Base-by-base conservation (phyloP, 2,329 filamentous ascomycete species). In the Sclerotinia glacialis region DNA sequence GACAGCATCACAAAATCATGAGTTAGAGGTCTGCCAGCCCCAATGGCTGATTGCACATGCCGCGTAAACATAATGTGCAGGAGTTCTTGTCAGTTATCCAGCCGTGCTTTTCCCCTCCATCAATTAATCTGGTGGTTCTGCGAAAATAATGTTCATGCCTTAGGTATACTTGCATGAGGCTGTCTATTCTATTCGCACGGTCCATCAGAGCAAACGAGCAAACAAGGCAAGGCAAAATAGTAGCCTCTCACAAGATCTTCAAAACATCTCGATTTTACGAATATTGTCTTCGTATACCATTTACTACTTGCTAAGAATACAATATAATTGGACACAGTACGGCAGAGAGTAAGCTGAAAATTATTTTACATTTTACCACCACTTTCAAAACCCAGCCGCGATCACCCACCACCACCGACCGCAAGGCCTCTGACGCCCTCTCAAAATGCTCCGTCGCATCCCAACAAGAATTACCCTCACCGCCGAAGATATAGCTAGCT, bases 401-500 rank as follows among this genome's bases (percentile, higher is more conserved):
- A 58, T 21, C 28, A n/a, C 42, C 16, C 16, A 49, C 18, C 8
- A 28, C 3, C 44, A 46, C 52, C 42, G 42, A 64, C 28, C 34
- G 12, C 47, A 23, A 60, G 5, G 31, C 23, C 40, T 37, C 11
- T 40, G 2, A 23, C 16, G 18, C 16, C 37, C 14, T 0, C n/a
- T 37, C 44, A 68, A 49, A n/a, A 88, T 90, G 87, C 86, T 90
- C 71, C 86, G 87, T 72, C 85, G 89, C 55, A 83, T 86, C 21
- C 83, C 89, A 14, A 92, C 89, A 56, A 84, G 85, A 18, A 85
- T 92, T 69, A 81, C 83, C 65, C 83, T 92, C 70, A 91, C 89
- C 2, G 81, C 86, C 58, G 87, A 90, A 74, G 89, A 92, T 76
- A 82, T 92, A 49, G 86, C 88, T 49, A 81, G 84, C 64, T 91